Evolutionary conservation across 2,329 filamentous ascomycete genomes (phyloP).

Genomic region (Cytospora leucostoma): DNA sequence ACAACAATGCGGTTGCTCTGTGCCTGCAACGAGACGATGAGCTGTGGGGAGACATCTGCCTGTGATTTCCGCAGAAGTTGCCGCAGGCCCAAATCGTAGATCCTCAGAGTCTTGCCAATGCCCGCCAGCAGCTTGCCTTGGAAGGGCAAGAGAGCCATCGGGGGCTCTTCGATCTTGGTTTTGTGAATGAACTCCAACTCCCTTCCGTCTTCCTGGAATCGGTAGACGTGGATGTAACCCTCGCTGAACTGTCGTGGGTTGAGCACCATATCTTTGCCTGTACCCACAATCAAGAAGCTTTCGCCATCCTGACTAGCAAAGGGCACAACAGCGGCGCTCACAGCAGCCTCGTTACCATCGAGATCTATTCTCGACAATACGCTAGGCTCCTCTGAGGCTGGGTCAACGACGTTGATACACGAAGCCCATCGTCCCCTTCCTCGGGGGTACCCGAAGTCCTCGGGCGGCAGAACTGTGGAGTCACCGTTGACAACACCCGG

Average conservation of each 20-base stretch:
- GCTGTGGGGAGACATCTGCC: slow-evolving; percentile 72
- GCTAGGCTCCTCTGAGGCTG: slow-evolving; percentile 66
- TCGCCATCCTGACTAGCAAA: slow-evolving; percentile 91
- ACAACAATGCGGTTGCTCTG: slow-evolving; percentile 91
- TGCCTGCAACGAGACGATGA: slow-evolving; percentile 87
- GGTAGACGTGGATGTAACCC: slow-evolving; percentile 90
- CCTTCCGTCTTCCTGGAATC: slow-evolving; percentile 82
- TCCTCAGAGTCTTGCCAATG: slow-evolving; percentile 75
- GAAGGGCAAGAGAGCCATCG: slow-evolving; percentile 87
- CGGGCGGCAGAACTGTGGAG: slow-evolving; percentile 67
- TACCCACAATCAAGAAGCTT: slow-evolving; percentile 89
- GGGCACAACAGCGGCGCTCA: slow-evolving; percentile 79
- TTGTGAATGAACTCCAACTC: slow-evolving; percentile 95
- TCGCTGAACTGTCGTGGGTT: slow-evolving; percentile 73
- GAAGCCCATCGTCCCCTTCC: slow-evolving; percentile 90
- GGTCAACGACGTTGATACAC: slow-evolving; percentile 90
- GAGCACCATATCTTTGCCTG: slow-evolving; percentile 84
- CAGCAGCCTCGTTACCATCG: slow-evolving; percentile 86
- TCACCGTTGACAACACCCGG: slow-evolving; percentile 72
- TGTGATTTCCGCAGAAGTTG: slow-evolving; percentile 92
- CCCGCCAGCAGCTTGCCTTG: slow-evolving; percentile 89
- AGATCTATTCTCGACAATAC: slow-evolving; percentile 80
- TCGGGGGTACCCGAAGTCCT: slow-evolving; percentile 86
- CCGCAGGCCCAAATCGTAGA: slow-evolving; percentile 92
- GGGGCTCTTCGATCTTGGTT: slow-evolving; percentile 86